Base-by-base conservation (phyloP, 2,329 filamentous ascomycete species). In the Pseudocercospora pini-densiflorae region DNA sequence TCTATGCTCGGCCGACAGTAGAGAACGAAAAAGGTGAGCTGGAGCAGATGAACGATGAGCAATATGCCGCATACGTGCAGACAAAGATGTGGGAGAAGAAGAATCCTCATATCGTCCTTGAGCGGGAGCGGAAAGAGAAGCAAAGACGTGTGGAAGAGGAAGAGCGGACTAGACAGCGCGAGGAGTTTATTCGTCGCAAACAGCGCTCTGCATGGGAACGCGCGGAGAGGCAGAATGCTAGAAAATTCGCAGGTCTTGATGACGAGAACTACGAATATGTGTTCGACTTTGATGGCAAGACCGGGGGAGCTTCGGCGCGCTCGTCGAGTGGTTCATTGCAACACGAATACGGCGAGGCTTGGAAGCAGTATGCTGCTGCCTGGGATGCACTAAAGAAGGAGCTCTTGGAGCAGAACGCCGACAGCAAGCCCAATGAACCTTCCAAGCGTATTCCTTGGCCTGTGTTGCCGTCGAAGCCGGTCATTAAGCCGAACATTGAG, bases 71-170 rank as follows among this genome's bases (percentile, higher is more conserved):
- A 1, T 91, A 94, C 77, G 94, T 99, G 45, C 88, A 94, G 19
- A 86, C 86, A 61, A 90, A 89, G 79, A 98, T 99, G 95, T 99
- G 93, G 90, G 94, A 97, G 83, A 93, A 92, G 81, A 96, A 92
- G 61, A 89, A 97, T 76, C 90, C 94, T 70, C 92, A 94, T 23
- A 81, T 96, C 61, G 78, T 94, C 0, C 91, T 95, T 73, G 93
- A 95, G 78, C 86, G 90, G 64, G 89, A 88, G 63, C 81, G 86
- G 53, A 82, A 87, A 62, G 85, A 88, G 71, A 84, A 83, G 73
- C 84, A 85, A 77, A 80, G 80, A 66, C 72, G 72, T 74, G 78
- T 78, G 66, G 79, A 81, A 69, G 84, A 83, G 68, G 84, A 83
- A 68, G 75, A 79, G 61, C 71, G 75, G 49, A 74, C 72, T 14